Base-by-base conservation (phyloP, 169 alveolate genomes). In the Pseudocohnilembus persalinus region DNA sequence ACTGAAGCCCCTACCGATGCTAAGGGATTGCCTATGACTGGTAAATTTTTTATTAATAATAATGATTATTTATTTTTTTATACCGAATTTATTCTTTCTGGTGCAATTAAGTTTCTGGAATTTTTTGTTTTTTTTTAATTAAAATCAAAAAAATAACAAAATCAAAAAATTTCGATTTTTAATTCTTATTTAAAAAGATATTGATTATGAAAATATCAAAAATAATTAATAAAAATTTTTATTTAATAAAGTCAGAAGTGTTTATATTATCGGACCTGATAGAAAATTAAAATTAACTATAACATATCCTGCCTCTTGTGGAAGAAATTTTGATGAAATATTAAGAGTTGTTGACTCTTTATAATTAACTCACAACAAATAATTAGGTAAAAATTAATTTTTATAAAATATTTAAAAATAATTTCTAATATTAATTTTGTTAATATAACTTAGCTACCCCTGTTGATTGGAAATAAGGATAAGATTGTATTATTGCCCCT, bases 261-360 rank as follows among this genome's bases (percentile, higher is more conserved):
- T 88, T 35, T 91, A 89, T 74, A 85, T 85, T 81, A 92, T 94
- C 73, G 92, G 93, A 35, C 92, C 94, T 6, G 90, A 91, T 64
- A 84, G 81, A 83, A 85, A 31, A 75, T 83, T 94, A 15, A 92
- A 89, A 77, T 90, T 92, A 26, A 77, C 90, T n/a, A 32, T 92
- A n/a, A 76, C 91, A 20, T 94, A 94, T 87, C 97, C 97, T 6
- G 97, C 96, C 1, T 90, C 96, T 30, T 91, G 94, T 0, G 97
- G 97, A n/a, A 31, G 97, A 65, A 90, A 88, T 87, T 91, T 91
- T 76, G 81, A 78, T n/a, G 97, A 94, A 68, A 81, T 94, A 81
- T 87, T 93, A 29, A 74, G 97, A 29, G 96, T 90, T 28, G 85
- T 93, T 33, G 95, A 93, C 83, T 90, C 94, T 16, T 87, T 93